Evolutionary conservation across 805 yeast species (phyloP), one percentile per base, ranked within the genome.

Genomic region (Torulaspora indica): DNA sequence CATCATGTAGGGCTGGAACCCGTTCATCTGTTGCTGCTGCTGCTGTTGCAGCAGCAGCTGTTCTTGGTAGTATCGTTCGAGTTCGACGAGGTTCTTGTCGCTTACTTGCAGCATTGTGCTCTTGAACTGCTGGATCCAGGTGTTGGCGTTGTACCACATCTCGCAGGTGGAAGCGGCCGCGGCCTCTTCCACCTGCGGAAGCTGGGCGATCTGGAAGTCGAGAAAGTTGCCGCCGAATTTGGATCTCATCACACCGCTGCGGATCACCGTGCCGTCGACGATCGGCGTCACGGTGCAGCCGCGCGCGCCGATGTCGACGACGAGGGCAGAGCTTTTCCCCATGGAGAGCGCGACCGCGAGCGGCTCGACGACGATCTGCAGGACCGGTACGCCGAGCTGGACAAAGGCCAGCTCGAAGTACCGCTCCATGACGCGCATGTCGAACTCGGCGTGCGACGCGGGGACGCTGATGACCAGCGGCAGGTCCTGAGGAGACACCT

Each of bases 201-300:
- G 15, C 6, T 39, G 38, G 18, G 47, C 41, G 2, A 81, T 69
- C 64, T 85, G 86, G 40, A 78, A 71, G 61, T 82, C 85, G 43
- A 85, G 63, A 61, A 83, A 90, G 61, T 89, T 91, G 8, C 97
- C 98, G 3, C 90, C 96, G 60, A 75, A 85, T 54, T 78, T 79
- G 12, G 86, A 76, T 61, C 78, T 83, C 48, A 75, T 69, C 4
- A 79, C 73, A 37, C 86, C 84, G 59, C 82, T 83, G 51, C 73
- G 67, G 42, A 83, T 74, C 40, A 87, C 76, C 12, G 77, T 74
- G 30, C 95, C 96, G 55, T 85, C 89, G 49, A 78, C 67, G 14
- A 87, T 76, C 8, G 95, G 95, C 0, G 93, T 83, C 8, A 87
- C 85, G 25, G 81, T 74, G 13, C 82, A 74, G 4, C 78, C 76